phyloP scores from a whole-genome alignment of 441 rosid species.

The Corymbia citriodora region DNA sequence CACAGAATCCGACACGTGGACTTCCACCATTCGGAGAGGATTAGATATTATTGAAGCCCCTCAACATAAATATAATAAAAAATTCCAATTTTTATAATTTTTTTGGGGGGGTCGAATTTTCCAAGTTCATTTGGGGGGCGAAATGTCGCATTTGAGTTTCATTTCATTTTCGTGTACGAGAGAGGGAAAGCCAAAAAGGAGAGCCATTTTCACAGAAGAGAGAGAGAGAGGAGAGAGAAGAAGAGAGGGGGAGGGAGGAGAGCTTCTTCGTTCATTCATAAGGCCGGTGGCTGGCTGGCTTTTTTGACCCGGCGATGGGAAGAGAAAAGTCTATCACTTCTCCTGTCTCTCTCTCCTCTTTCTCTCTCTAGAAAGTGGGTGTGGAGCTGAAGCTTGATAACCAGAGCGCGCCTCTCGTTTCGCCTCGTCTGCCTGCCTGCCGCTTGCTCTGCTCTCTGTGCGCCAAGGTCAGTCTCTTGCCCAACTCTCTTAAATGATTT shows the following conservation, averaged over 20 bases:
- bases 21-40: background rate
- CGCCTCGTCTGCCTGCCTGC: background rate
- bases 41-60: constrained; percentile 22
- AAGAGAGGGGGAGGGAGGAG: background rate
- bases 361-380: background rate
- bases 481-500: background rate
- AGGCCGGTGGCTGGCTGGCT: background rate
- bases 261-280: background rate
- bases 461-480: background rate
- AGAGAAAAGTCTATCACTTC: background rate
- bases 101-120: background rate
- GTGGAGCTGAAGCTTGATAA: background rate
- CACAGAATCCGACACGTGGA: constrained; percentile 21
- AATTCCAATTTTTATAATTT: too few species aligned
- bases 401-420: background rate
- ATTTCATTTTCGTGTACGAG: constrained; percentile 13
- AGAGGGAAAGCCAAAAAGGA: background rate
- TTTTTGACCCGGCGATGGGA: background rate
- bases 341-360: background rate
- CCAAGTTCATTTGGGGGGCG: background rate
- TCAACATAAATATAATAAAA: background rate
- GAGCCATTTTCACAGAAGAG: background rate
- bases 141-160: constrained; percentile 18
- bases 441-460: background rate
- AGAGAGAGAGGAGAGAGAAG: too few species aligned